These are phyloP conservation scores for Euclidium syriacum DNA, from an alignment of 345 rosid species.

Conservation along the genomic window DNA sequence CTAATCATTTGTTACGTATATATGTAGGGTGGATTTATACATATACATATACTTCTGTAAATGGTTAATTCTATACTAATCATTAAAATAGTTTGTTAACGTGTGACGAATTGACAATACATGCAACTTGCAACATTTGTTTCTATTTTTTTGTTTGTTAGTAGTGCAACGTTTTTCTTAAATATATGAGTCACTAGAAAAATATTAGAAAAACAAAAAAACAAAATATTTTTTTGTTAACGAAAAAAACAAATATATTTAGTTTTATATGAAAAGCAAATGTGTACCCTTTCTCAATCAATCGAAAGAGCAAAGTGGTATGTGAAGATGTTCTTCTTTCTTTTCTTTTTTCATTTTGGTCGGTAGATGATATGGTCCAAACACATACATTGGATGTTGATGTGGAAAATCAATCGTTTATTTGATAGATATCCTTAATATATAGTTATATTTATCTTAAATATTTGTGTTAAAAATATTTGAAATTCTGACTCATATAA, in stretches of 20 bases:
- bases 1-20: neutral
- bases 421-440: neutral
- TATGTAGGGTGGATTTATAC: neutral
- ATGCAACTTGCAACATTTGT: conserved; percentile 10
- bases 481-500: neutral
- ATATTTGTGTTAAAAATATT: no score
- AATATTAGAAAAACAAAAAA: no score
- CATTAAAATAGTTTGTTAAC: neutral
- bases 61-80: neutral
- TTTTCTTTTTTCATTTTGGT: neutral
- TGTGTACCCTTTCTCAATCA: no score
- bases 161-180: no score
- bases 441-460: neutral
- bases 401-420: conserved; percentile 5
- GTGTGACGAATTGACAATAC: neutral
- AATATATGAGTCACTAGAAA: no score
- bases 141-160: neutral
- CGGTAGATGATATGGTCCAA: conserved; percentile 4
- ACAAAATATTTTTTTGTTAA: no score
- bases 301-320: neutral
- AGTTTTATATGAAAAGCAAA: no score
- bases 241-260: no score
- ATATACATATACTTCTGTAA: neutral
- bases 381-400: conserved; percentile 27
- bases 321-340: neutral